Evolutionary conservation across 2,329 filamentous ascomycete genomes (phyloP).

Genomic region (Cordyceps cateniannulata): DNA sequence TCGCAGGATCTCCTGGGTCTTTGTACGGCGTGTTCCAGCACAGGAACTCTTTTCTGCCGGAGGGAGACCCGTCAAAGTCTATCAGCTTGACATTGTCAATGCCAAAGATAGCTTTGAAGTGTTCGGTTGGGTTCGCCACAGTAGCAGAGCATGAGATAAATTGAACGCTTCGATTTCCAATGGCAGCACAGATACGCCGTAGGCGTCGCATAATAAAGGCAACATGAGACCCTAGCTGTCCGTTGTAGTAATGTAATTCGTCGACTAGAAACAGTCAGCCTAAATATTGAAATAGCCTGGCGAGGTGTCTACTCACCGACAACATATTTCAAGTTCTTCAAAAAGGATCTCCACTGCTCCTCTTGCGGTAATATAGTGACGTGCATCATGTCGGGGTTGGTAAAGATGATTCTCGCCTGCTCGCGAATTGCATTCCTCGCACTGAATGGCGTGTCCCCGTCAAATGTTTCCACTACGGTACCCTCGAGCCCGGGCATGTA

Average conservation of each 20-base stretch:
- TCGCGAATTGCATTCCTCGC: conserved; percentile 77
- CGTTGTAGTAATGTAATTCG: conserved; percentile 95
- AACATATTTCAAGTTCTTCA: conserved; percentile 86
- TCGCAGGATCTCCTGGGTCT: conserved; percentile 79
- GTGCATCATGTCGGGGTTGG: conserved; percentile 97
- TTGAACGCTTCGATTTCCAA: conserved; percentile 78
- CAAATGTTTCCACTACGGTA: conserved; percentile 82
- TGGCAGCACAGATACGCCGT: conserved; percentile 77
- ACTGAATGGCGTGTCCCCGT: conserved; percentile 84
- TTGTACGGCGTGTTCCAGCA: conserved; percentile 98
- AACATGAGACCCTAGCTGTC: conserved; percentile 87
- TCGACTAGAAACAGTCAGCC: conserved; percentile 44
- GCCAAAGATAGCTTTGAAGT: conserved; percentile 93
- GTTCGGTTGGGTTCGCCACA: conserved; percentile 82
- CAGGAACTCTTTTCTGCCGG: conserved; percentile 83
- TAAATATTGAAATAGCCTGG: not conserved
- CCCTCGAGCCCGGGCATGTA: conserved; percentile 75
- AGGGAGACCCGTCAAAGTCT: conserved; percentile 89
- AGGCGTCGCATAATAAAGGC: conserved; percentile 90
- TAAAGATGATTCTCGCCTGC: conserved; percentile 88
- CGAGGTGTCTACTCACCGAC: conserved; percentile 47
- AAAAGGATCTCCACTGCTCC: conserved; percentile 76
- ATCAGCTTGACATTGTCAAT: conserved; percentile 73
- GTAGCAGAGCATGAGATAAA: conserved; percentile 97
- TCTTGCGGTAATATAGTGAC: conserved; percentile 91